Evolutionary conservation across 2,329 filamentous ascomycete genomes (phyloP).

Genomic region (Aspergillus melleus): DNA sequence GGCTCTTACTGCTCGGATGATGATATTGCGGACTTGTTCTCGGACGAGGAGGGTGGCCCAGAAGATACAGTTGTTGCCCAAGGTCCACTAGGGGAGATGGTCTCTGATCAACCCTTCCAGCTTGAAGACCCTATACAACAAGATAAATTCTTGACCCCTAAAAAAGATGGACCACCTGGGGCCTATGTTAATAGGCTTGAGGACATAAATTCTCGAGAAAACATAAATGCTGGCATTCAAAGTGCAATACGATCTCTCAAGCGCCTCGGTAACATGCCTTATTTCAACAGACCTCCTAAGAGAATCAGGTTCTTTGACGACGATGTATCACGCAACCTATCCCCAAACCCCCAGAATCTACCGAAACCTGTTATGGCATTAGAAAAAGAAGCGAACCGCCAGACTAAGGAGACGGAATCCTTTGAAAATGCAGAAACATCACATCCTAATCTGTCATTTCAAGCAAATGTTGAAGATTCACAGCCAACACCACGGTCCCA

Average conservation of each 20-base stretch:
- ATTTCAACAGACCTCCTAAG: background rate
- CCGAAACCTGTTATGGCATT: background rate
- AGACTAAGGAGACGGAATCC: background rate
- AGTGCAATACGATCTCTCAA: background rate
- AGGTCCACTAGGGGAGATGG: constrained; percentile 23
- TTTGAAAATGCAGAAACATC: background rate
- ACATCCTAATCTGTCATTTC: background rate
- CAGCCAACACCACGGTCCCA: constrained; percentile 24
- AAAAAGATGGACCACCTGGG: background rate
- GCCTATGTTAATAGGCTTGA: background rate
- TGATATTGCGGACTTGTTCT: constrained; percentile 27
- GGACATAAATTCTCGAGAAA: constrained; percentile 1
- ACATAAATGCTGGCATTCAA: background rate
- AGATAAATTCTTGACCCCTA: background rate
- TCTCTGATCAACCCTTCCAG: constrained; percentile 24
- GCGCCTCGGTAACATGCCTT: background rate
- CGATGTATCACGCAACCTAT: background rate
- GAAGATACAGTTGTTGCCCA: constrained; percentile 8
- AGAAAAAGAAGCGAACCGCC: background rate
- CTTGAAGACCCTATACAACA: constrained; percentile 1
- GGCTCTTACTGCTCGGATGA: constrained; percentile 45
- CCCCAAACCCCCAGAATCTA: background rate
- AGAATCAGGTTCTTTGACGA: background rate
- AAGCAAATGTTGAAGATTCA: background rate
- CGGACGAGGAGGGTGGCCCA: constrained; percentile 18